Percentiles rank a stretch among this genome's conserved stretches.
Evolutionary conservation across 2,329 filamentous ascomycete genomes (phyloP).

Genomic region (Ceratocystis lukuohia): DNA sequence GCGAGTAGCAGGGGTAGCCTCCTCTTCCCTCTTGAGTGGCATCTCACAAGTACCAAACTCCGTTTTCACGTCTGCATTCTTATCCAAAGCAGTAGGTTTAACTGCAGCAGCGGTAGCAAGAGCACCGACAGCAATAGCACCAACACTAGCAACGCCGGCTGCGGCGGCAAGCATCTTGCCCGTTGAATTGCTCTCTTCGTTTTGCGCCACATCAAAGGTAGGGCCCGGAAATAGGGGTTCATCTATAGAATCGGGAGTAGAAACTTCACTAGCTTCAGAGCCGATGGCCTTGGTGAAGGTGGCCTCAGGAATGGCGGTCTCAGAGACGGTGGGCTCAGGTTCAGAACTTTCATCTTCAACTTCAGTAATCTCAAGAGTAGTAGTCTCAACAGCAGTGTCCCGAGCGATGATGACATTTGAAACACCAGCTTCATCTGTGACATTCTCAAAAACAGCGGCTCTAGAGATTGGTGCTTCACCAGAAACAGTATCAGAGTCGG

Average conservation of each 20-base stretch:
- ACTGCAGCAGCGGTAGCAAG: neutral
- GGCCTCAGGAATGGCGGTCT: neutral
- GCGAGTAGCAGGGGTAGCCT: neutral
- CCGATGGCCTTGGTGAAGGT: neutral
- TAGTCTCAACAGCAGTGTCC: neutral
- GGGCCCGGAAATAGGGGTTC: neutral
- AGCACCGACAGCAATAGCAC: neutral
- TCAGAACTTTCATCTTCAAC: neutral
- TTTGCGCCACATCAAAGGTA: neutral
- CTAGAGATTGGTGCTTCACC: neutral
- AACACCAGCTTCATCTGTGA: neutral
- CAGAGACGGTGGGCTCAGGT: slow-evolving; percentile 1
- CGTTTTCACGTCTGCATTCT: neutral
- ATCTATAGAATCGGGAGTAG: neutral
- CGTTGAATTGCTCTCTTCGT: neutral
- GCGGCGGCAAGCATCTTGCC: neutral
- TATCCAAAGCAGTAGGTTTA: neutral
- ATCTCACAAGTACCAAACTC: neutral
- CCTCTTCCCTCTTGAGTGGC: neutral
- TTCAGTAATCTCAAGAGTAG: neutral
- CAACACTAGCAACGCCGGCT: neutral
- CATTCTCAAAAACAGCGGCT: neutral
- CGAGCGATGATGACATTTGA: neutral
- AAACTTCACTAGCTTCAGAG: slow-evolving; percentile 1
- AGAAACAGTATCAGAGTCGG: neutral